Percentiles rank a stretch among this genome's conserved stretches.
These are phyloP conservation scores for Hydnum rufescens DNA, from an alignment of 768 basidiomycete genomes.

Conservation along the genomic window DNA sequence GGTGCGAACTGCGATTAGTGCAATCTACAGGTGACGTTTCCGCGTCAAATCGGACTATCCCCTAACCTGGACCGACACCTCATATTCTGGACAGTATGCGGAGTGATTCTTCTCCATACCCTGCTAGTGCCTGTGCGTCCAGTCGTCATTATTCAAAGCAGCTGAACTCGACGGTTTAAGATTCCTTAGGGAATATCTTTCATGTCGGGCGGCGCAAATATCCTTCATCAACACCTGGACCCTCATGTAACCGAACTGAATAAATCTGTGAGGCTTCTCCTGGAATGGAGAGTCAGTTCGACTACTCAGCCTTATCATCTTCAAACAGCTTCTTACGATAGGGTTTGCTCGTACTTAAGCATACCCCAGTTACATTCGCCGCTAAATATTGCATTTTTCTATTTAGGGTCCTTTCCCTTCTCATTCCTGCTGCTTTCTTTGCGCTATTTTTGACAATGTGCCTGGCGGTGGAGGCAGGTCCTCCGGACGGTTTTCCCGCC, in stretches of 20 bases:
- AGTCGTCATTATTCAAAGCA: not conserved
- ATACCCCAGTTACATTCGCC: not conserved
- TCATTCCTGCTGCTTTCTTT: conserved; percentile 47
- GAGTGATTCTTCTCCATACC: conserved; percentile 54
- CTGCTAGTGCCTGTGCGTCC: conserved; percentile 36
- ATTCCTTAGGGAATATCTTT: conserved; percentile 29
- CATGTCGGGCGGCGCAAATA: conserved; percentile 47
- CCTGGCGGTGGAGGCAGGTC: conserved; percentile 24
- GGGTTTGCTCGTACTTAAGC: conserved; percentile 23
- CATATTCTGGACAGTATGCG: conserved; percentile 19
- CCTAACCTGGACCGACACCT: not conserved
- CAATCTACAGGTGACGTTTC: conserved; percentile 54
- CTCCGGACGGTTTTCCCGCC: too few species aligned
- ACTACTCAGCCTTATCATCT: not conserved
- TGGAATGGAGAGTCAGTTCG: not conserved
- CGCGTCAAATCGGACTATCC: conserved; percentile 20
- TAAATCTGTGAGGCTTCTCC: conserved; percentile 27
- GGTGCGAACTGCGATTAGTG: conserved; percentile 38
- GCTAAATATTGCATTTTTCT: too few species aligned
- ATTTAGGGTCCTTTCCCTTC: conserved; percentile 39
- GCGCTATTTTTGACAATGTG: conserved; percentile 22
- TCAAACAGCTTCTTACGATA: conserved; percentile 24
- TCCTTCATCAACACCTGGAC: conserved; percentile 47
- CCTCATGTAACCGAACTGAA: conserved; percentile 47
- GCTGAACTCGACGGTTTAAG: not conserved